These are phyloP conservation scores for Yamadazyma philogaea DNA, from an alignment of 805 yeast genomes.

Conservation along the genomic window DNA sequence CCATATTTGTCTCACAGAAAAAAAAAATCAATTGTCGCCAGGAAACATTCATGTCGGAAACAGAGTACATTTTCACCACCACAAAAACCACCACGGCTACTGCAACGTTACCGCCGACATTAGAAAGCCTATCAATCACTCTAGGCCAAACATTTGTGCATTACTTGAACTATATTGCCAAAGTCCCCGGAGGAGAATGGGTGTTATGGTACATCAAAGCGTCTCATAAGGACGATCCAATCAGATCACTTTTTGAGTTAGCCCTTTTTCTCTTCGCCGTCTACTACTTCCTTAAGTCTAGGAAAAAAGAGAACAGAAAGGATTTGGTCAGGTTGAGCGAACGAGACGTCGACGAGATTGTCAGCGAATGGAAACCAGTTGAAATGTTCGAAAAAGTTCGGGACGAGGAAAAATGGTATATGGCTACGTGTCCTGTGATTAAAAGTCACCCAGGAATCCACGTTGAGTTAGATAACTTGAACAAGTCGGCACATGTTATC, in stretches of 20 bases:
- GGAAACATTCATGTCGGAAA: slow-evolving; percentile 6
- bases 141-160: slow-evolving; percentile 32
- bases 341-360: slow-evolving; percentile 74
- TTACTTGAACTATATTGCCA: slow-evolving; percentile 35
- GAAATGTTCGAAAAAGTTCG: slow-evolving; percentile 62
- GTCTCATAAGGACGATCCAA: slow-evolving; percentile 91
- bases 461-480: slow-evolving; percentile 21
- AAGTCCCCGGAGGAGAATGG: slow-evolving; percentile 56
- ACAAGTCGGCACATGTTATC: slow-evolving; percentile 35
- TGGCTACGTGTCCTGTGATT: slow-evolving; percentile 61
- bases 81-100: slow-evolving; percentile 25
- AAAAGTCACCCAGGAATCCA: slow-evolving; percentile 51
- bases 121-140: slow-evolving; percentile 32
- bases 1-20: slow-evolving; percentile 2
- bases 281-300: slow-evolving; percentile 75
- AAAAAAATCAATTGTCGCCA: neutral
- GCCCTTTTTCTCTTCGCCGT: slow-evolving; percentile 76
- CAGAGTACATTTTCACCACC: slow-evolving; percentile 18
- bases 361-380: slow-evolving; percentile 91
- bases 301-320: slow-evolving; percentile 70
- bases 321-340: slow-evolving; percentile 59
- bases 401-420: slow-evolving; percentile 56
- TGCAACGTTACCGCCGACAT: slow-evolving; percentile 34
- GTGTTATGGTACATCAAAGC: slow-evolving; percentile 70
- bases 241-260: slow-evolving; percentile 79